Percentiles rank a stretch among this genome's conserved stretches.
phyloP scores from a whole-genome alignment of 768 basidiomycete species.

The Serendipita sp. region DNA sequence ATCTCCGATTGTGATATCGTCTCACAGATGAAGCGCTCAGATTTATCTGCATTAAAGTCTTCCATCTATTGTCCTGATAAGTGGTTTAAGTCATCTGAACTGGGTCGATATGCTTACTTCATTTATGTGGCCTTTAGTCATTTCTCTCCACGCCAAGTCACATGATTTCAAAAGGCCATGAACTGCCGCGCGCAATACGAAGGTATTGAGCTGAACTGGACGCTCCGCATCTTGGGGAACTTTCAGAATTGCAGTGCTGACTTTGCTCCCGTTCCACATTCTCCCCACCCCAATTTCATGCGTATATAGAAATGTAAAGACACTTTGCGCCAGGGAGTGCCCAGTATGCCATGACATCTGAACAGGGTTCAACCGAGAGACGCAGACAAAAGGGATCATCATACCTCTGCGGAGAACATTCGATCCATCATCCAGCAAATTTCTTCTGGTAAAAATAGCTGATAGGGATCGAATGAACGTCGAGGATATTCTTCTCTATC shows the following conservation, averaged over 20 bases:
- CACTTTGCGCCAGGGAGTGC: slow-evolving; percentile 68
- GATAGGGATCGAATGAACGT: slow-evolving; percentile 39
- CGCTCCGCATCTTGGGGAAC: slow-evolving; percentile 26
- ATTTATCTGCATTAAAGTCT: slow-evolving; percentile 11
- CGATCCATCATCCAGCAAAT: slow-evolving; percentile 80
- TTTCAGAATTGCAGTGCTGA: slow-evolving; percentile 29
- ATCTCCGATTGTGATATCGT: slow-evolving; percentile 9
- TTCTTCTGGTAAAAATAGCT: slow-evolving; percentile 55
- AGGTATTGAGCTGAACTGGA: slow-evolving; percentile 44
- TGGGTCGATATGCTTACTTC: slow-evolving; percentile 40
- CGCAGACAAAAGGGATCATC: slow-evolving; percentile 2
- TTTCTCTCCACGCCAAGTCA: slow-evolving; percentile 66
- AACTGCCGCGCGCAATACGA: slow-evolving; percentile 50
- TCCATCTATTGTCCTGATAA: background rate
- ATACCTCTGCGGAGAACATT: slow-evolving; percentile 56
- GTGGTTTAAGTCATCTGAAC: background rate
- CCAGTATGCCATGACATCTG: slow-evolving; percentile 85
- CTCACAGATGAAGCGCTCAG: slow-evolving; percentile 10
- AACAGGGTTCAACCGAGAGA: background rate
- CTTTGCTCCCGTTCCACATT: slow-evolving; percentile 26
- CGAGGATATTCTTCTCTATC: slow-evolving; percentile 24
- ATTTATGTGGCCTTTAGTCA: slow-evolving; percentile 53
- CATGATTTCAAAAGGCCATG: slow-evolving; percentile 64
- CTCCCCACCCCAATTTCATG: slow-evolving; percentile 32
- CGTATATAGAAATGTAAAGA: slow-evolving; percentile 62